Base-by-base conservation (phyloP, 768 basidiomycete species). In the Termitomyces sp. region DNA sequence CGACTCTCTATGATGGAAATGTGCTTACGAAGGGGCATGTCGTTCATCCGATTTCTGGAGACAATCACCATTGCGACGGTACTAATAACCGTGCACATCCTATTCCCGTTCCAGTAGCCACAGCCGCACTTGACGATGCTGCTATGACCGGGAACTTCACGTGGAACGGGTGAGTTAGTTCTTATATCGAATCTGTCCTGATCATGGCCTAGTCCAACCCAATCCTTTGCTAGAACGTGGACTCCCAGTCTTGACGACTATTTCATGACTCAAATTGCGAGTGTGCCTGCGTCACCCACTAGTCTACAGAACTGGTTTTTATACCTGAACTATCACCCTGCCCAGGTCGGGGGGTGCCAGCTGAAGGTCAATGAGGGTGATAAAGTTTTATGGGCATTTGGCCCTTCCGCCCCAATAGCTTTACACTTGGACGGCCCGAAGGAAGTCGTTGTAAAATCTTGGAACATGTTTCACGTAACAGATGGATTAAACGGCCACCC, bases 41-140 rank as follows among this genome's bases (percentile, higher is more conserved):
- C 43, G 72, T 82, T 10, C 75, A 76, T 4, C 77, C 78, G 0
- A 47, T 61, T 8, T 73, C 72, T 4, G 77, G 77, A 2, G 78
- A 75, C 3, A 75, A 68, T 3, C 76, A 75, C 53, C 76, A 73
- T 48, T 81, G 81, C 66, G 76, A 81, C 66, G 81, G 81, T 8
- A 78, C 77, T 14, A 81, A 81, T 61, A 63, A 73, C 53, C 37
- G 66, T 8, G 65, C 59, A 0, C 75, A 81, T 55, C 67, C 67
- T 7, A 52, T 56, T 25, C 77, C 78, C 3, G 78, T 77, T 5
- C 73, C 79, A 8, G 79, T 78, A 0, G 73, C 72, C 47, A 81
- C 77, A 5, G 76, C 73, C 42, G 81, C 81, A 11, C 71, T 83
- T 14, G 79, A 76, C 43, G 76, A 78, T 67, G 80, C 78, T n/a